Conservation (phyloP, 306 rosid species). For the Sophora flavescens region DNA sequence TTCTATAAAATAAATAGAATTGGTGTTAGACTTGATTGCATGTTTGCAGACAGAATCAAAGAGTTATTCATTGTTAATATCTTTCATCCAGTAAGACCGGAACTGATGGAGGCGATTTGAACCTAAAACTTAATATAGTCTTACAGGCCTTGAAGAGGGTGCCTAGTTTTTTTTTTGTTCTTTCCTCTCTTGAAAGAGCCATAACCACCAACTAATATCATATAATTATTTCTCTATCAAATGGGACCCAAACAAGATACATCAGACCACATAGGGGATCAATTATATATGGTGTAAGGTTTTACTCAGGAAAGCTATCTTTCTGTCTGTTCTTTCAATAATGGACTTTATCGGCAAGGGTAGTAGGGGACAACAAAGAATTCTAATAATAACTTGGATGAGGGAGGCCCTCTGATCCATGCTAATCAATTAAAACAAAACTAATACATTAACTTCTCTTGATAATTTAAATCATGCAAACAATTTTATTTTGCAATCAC, state of each 20-base stretch:
- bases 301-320: slow-evolving; percentile 37
- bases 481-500: slow-evolving; percentile 42
- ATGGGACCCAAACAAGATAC: slow-evolving; percentile 37
- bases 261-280: slow-evolving; percentile 5
- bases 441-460: slow-evolving; percentile 35
- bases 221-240: slow-evolving; percentile 18
- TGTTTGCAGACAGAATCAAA: too few relatives aligned
- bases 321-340: slow-evolving; percentile 43
- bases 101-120: too few relatives aligned
- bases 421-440: slow-evolving; percentile 25
- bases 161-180: too few relatives aligned
- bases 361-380: slow-evolving; percentile 30
- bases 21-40: too few relatives aligned
- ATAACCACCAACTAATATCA: too few relatives aligned
- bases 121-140: too few relatives aligned
- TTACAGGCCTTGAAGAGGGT: too few relatives aligned
- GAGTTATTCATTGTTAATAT: too few relatives aligned
- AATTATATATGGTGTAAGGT: slow-evolving; percentile 31
- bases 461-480: slow-evolving; percentile 26
- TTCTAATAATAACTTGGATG: slow-evolving; percentile 23
- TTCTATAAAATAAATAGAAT: too few relatives aligned
- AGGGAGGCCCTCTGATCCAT: slow-evolving; percentile 38
- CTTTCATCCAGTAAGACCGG: too few relatives aligned
- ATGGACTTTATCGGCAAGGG: slow-evolving; percentile 45
- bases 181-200: too few relatives aligned